Evolutionary conservation across 2,329 filamentous ascomycete species (phyloP).

Genomic region (Pyrenophora teres): DNA sequence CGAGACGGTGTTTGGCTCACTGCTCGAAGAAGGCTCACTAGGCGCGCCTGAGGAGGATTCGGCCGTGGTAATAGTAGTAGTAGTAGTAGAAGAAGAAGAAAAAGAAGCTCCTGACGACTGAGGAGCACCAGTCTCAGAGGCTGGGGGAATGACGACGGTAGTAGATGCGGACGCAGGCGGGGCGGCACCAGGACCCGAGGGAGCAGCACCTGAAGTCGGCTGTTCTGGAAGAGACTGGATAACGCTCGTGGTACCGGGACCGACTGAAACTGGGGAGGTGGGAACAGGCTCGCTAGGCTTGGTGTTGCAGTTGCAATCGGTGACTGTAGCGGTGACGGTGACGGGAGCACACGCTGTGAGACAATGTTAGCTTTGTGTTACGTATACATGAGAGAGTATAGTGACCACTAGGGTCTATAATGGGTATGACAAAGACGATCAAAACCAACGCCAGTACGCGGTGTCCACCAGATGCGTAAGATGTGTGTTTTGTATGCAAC

Average conservation of each 20-base stretch:
- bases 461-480: too few species aligned
- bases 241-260: conserved; percentile 18
- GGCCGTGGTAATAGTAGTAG: not conserved
- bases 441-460: too few species aligned
- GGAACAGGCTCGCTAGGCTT: conserved; percentile 12
- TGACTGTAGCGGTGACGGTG: conserved; percentile 36
- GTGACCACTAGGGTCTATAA: too few species aligned
- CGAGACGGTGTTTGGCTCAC: conserved; percentile 14
- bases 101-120: not conserved
- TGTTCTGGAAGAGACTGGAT: conserved; percentile 12
- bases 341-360: conserved; percentile 21
- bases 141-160: conserved; percentile 2
- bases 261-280: conserved; percentile 16
- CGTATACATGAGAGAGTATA: not conserved
- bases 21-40: conserved; percentile 5
- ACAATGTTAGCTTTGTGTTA: conserved; percentile 14
- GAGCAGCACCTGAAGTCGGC: conserved; percentile 8
- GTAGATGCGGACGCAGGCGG: conserved; percentile 10
- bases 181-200: conserved; percentile 2
- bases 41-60: conserved; percentile 15
- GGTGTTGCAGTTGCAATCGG: conserved; percentile 30
- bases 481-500: not conserved
- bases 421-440: too few species aligned
- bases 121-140: not conserved
- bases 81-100: too few species aligned